phyloP scores from a whole-genome alignment of 176 grass and related monocot genomes.

The Triticum timopheevii region DNA sequence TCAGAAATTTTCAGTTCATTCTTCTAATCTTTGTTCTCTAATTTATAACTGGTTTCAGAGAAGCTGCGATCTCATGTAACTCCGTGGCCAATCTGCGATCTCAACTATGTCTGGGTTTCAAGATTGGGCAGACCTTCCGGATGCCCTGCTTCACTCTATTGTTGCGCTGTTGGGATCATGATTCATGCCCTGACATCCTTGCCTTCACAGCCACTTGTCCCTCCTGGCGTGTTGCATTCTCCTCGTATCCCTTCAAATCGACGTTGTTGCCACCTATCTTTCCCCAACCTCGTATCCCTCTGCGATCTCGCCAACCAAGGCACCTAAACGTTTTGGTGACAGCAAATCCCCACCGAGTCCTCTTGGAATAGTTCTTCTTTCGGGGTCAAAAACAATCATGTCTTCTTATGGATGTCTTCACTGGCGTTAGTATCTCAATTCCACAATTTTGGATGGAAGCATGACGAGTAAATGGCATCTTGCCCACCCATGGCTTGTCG shows the following conservation, averaged over 20 bases:
- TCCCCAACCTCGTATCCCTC: background rate
- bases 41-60: background rate
- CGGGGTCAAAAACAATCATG: background rate
- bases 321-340: background rate
- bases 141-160: conserved; percentile 22
- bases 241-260: background rate
- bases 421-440: conserved; percentile 19
- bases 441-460: background rate
- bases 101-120: background rate
- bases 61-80: background rate
- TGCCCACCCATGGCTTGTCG: background rate
- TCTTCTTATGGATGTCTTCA: conserved; percentile 39
- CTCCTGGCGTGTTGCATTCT: conserved; percentile 10
- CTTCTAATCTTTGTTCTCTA: too few relatives aligned
- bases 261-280: background rate
- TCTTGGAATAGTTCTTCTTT: background rate
- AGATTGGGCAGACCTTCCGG: conserved; percentile 25
- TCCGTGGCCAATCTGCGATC: too few relatives aligned
- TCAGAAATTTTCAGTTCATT: too few relatives aligned
- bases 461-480: too few relatives aligned
- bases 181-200: conserved; percentile 19
- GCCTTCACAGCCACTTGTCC: conserved; percentile 19
- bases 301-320: background rate
- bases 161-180: conserved; percentile 13
- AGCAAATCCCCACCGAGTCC: background rate